Percentiles rank a stretch among this genome's conserved stretches.
Conservation (phyloP, 441 rosid species). For the Syzygium syzygioides region DNA sequence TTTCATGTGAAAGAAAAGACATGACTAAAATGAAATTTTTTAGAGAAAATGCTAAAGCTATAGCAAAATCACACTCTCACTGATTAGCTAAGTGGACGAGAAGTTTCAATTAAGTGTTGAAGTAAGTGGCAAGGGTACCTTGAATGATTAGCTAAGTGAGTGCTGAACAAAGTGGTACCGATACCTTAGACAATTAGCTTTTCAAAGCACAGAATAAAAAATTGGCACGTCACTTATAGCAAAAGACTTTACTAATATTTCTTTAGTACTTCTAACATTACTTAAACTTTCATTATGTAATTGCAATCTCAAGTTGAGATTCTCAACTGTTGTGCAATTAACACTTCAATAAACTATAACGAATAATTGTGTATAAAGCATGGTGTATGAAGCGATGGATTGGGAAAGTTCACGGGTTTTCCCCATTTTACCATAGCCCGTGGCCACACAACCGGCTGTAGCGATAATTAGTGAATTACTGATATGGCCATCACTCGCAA, state of each 20-base stretch:
- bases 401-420: background rate
- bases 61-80: background rate
- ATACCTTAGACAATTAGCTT: background rate
- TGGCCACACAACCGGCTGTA: background rate
- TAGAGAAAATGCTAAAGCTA: background rate
- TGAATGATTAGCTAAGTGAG: background rate
- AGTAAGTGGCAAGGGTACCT: background rate
- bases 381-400: background rate
- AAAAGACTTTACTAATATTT: background rate
- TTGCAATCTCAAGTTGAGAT: background rate
- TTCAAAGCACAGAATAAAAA: background rate
- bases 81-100: background rate
- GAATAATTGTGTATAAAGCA: background rate
- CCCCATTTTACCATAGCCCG: background rate
- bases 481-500: background rate
- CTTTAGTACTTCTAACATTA: background rate
- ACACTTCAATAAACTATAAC: background rate
- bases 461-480: background rate
- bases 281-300: background rate
- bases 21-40: background rate
- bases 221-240: background rate
- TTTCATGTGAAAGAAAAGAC: background rate
- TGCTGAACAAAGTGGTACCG: background rate
- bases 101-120: background rate
- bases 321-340: background rate